Evolutionary conservation across 305 asterid species (phyloP).

Genomic region (Withania somnifera): DNA sequence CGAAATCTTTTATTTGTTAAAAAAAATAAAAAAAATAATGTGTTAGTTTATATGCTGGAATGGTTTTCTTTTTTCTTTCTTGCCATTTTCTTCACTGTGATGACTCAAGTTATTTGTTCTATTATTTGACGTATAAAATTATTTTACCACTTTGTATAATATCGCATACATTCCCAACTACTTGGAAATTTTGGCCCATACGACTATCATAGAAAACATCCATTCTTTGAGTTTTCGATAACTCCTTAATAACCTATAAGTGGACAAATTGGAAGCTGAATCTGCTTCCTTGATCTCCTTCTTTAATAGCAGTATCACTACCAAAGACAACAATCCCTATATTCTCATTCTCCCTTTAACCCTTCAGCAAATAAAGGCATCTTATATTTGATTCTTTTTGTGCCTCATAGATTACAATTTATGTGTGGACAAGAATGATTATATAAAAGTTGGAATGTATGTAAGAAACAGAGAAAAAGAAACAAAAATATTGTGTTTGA

Average conservation of each 20-base stretch:
- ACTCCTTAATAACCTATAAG: not conserved
- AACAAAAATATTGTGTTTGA: not conserved
- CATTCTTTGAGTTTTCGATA: not conserved
- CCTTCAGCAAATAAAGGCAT: not conserved
- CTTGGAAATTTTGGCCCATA: not conserved
- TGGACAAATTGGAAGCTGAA: not conserved
- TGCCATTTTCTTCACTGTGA: not conserved
- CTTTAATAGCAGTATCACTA: no score
- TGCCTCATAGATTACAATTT: not conserved
- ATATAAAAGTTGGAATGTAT: not conserved
- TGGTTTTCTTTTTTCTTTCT: not conserved
- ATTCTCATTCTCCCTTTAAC: no score
- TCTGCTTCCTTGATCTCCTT: not conserved
- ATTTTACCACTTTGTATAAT: not conserved
- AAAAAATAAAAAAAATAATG: no score
- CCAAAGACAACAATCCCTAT: no score
- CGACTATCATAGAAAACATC: not conserved
- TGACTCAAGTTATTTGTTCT: not conserved
- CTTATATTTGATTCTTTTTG: not conserved
- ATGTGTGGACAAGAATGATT: not conserved
- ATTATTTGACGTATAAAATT: not conserved
- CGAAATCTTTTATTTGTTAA: no score
- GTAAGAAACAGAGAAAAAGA: not conserved
- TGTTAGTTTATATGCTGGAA: constrained; percentile 3
- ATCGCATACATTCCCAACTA: not conserved